Evolutionary conservation across 2,329 filamentous ascomycete genomes (phyloP), one percentile per base, ranked within the genome.

Genomic region (Apiospora rasikravindrae): DNA sequence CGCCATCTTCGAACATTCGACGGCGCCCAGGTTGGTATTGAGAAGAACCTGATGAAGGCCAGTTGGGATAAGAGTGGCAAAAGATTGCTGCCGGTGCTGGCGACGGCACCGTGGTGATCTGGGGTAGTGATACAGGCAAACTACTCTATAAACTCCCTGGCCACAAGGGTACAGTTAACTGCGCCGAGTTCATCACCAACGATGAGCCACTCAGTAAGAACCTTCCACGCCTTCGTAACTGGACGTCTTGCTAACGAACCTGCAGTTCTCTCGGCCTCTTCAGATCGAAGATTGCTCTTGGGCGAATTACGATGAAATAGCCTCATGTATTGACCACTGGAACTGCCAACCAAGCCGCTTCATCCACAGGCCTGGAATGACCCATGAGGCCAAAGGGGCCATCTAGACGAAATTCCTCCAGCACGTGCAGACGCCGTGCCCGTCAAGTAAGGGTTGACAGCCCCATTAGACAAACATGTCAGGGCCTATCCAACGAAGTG

Each of bases 91-190:
- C 94, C 1, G 95, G 96, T 16, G 94, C 95, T 69, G 96, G 95
- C 19, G 96, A 99, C 79, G 93, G 95, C 37, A 97, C 92, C 10
- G 95, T 95, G 24, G 92, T 97, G 19, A 91, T 98, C 13, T 99
- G 96, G 96, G 95, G 96, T 69, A 91, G 87, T 71, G 91, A 94
- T 80, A 93, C 89, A n/a, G 95, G 94, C 72, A 98, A 97, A 85
- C 86, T 99, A 77, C 82, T 97, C 75, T 97, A 98, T 84, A 98
- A 98, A 84, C 87, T 99, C 70, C 96, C 96, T 0, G 96, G 96
- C 0, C 96, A 99, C 82, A 96, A 95, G 83, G 96, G 96, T 45
- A 94, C 94, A 0, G 96, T 98, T 69, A 99, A 98, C 81, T 95
- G 96, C 81, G 96, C 96, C 71, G 93, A 97, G 77, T 97, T 99